These are phyloP conservation scores for Xerocomellus amylosporus DNA, from an alignment of 768 basidiomycete genomes.

Conservation along the genomic window DNA sequence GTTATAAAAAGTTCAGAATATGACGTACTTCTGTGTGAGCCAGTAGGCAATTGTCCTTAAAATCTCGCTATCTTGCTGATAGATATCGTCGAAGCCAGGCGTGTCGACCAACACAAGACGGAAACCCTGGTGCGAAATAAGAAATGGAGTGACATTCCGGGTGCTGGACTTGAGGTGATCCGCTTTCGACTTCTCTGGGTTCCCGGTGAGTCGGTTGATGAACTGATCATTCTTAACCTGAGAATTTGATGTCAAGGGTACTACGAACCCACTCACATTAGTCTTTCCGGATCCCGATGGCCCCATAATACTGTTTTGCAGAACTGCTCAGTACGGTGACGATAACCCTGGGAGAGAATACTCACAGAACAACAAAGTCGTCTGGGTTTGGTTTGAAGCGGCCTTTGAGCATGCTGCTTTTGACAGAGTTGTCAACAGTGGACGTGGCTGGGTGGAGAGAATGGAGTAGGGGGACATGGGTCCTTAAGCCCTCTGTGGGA, in stretches of 20 bases:
- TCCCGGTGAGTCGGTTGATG: slow-evolving; percentile 14
- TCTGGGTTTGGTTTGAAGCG: slow-evolving; percentile 5
- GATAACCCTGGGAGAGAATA: neutral
- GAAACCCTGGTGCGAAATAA: neutral
- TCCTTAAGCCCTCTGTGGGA: no score
- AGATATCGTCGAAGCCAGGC: slow-evolving; percentile 22
- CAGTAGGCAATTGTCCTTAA: slow-evolving; percentile 14
- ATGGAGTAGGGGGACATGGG: neutral
- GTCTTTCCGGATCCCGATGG: slow-evolving; percentile 26
- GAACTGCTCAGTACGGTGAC: neutral
- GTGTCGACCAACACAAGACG: slow-evolving; percentile 22
- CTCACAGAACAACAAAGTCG: slow-evolving; percentile 18
- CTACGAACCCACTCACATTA: slow-evolving; percentile 11
- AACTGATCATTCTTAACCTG: slow-evolving; percentile 1
- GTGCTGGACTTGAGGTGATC: slow-evolving; percentile 14
- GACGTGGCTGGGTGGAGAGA: neutral
- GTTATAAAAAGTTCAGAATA: neutral
- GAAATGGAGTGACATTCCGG: slow-evolving; percentile 1
- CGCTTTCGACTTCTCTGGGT: neutral
- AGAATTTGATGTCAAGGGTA: neutral
- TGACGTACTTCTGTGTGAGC: slow-evolving; percentile 17
- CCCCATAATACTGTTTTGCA: slow-evolving; percentile 18
- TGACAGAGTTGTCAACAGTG: neutral
- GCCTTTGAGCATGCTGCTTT: neutral
- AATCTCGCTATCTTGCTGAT: slow-evolving; percentile 12